Evolutionary conservation across 2,329 filamentous ascomycete genomes (phyloP).

Genomic region (Penicillium sp.): DNA sequence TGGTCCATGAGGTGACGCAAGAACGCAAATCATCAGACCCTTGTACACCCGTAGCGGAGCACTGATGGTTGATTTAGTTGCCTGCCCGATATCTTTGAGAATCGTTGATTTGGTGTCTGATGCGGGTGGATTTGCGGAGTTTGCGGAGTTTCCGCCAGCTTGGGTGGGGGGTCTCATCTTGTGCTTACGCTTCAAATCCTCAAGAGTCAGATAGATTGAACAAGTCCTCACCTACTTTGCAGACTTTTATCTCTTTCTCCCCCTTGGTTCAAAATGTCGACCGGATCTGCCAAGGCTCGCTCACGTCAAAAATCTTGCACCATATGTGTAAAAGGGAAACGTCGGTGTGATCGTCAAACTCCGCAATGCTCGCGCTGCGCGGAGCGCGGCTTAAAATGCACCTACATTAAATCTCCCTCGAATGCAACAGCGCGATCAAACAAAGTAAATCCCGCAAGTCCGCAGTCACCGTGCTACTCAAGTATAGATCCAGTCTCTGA

Average conservation of each 20-base stretch:
- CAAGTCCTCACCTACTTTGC: background rate
- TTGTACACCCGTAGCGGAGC: no score
- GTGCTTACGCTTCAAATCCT: no score
- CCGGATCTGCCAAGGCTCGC: background rate
- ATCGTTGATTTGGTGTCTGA: background rate
- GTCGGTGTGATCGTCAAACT: conserved; percentile 12
- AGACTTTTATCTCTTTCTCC: background rate
- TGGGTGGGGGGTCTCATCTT: no score
- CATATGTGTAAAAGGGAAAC: conserved; percentile 10
- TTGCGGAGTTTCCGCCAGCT: background rate
- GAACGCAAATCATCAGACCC: no score
- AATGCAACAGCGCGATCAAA: no score
- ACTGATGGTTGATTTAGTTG: no score
- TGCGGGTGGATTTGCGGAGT: background rate
- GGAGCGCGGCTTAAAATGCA: conserved; percentile 7
- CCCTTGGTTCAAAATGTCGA: conserved; percentile 3
- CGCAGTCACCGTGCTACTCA: no score
- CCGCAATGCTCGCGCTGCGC: conserved; percentile 13
- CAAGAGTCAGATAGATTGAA: background rate
- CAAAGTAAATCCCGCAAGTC: no score
- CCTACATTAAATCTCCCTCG: conserved; percentile 2
- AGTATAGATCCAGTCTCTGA: background rate
- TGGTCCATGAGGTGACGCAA: no score
- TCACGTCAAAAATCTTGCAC: conserved; percentile 14
- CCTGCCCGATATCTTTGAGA: no score